A percentile compares a stretch with the other conserved stretches of the same genome.
Evolutionary conservation across 1,284 basidiomycete species (phyloP).

Genomic region (Phylloporus sp.): DNA sequence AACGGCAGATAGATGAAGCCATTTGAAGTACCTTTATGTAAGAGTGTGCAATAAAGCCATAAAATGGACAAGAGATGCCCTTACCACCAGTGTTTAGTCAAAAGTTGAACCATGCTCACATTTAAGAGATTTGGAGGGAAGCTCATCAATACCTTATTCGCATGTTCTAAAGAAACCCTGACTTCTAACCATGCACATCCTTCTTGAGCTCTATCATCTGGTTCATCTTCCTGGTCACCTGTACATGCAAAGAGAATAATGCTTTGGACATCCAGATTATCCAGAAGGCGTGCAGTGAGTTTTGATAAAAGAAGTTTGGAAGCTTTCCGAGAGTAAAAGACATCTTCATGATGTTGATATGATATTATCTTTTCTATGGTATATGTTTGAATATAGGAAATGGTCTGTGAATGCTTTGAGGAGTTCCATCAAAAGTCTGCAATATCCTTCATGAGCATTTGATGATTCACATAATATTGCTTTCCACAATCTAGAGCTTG

Average conservation of each 20-base stretch:
- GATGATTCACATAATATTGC: neutral
- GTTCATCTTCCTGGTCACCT: neutral
- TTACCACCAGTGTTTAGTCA: neutral
- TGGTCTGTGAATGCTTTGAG: neutral
- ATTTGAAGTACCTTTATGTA: conserved; percentile 24
- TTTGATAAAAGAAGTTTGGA: neutral
- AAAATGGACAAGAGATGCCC: neutral
- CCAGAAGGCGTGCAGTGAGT: neutral
- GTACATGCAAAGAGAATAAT: neutral
- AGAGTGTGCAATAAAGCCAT: too few relatives aligned
- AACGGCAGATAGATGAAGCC: neutral
- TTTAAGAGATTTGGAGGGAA: neutral
- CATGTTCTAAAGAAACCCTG: neutral
- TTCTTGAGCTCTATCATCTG: neutral
- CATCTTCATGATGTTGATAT: conserved; percentile 15
- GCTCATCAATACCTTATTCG: fast-evolving
- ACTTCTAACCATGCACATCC: neutral
- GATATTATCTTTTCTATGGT: conserved; percentile 17
- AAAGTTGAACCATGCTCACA: conserved; percentile 3
- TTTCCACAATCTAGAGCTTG: neutral
- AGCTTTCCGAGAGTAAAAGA: neutral
- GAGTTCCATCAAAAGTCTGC: conserved; percentile 7
- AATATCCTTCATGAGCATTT: conserved; percentile 19
- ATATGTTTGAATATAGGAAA: conserved; percentile 19
- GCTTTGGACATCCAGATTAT: neutral